phyloP scores from a whole-genome alignment of 1,284 basidiomycete genomes.

The Irpex sp. region DNA sequence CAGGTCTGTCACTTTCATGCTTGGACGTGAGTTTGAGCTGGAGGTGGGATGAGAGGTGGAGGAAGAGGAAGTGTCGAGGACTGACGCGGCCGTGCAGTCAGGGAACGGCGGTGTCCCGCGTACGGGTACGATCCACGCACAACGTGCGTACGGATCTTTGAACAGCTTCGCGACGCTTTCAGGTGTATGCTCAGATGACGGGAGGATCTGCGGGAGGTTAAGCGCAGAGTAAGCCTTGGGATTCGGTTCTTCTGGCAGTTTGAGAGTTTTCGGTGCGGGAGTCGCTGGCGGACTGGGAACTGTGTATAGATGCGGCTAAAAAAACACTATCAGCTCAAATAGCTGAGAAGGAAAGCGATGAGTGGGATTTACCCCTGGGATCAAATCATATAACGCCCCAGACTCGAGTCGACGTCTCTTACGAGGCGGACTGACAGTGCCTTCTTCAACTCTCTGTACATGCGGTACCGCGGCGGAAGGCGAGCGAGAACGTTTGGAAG shows the following conservation, averaged over 20 bases:
- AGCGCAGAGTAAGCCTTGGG: not conserved
- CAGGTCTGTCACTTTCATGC: not conserved
- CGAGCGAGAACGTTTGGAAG: not conserved
- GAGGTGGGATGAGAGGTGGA: slow-evolving; percentile 2
- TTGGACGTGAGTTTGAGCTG: too few relatives aligned
- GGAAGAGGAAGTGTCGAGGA: slow-evolving; percentile 15
- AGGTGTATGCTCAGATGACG: not conserved
- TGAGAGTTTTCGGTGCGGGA: not conserved
- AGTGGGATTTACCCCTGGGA: not conserved
- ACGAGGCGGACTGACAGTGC: not conserved
- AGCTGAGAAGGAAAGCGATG: not conserved
- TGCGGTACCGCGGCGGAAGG: too few relatives aligned
- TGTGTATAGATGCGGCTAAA: not conserved
- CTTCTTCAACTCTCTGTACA: not conserved
- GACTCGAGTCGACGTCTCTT: not conserved
- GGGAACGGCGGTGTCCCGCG: slow-evolving; percentile 51
- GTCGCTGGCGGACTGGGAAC: not conserved
- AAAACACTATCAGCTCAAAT: not conserved
- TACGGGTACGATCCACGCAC: slow-evolving; percentile 57
- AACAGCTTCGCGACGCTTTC: not conserved
- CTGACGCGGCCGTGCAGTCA: slow-evolving; percentile 37
- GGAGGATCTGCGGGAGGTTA: not conserved
- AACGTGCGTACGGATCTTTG: not conserved
- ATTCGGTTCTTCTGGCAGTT: not conserved
- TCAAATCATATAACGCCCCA: not conserved